Conservation (phyloP, 139 green algal species). For the Haematococcus sp. region DNA sequence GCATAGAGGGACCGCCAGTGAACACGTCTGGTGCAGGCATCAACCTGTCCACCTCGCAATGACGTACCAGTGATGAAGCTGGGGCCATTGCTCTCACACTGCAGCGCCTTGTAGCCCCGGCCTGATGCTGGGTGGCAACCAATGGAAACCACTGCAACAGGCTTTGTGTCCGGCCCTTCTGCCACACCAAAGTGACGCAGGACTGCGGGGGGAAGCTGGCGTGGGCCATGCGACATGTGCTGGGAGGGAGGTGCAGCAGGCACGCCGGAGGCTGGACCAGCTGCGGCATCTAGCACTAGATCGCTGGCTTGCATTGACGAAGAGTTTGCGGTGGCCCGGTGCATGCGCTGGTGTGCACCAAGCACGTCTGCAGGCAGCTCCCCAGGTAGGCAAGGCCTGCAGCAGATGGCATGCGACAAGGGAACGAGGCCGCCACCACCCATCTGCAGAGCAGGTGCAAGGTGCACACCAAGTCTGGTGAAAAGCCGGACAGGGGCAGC, state of each 20-base stretch:
- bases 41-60: background rate
- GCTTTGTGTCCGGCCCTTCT: background rate
- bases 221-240: too few species aligned
- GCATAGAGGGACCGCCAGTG: too few species aligned
- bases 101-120: constrained; percentile 22
- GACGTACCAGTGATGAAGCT: constrained; percentile 50
- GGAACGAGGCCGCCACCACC: constrained; percentile 64
- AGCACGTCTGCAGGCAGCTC: constrained; percentile 35
- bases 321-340: too few species aligned
- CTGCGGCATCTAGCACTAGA: too few species aligned
- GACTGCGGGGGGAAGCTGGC: background rate
- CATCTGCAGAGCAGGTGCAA: constrained; percentile 17
- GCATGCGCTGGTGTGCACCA: background rate
- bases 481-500: too few species aligned
- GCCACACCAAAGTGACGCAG: background rate
- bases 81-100: constrained; percentile 44
- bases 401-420: constrained; percentile 71
- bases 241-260: too few species aligned
- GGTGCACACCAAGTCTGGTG: too few species aligned
- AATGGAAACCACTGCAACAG: constrained; percentile 63
- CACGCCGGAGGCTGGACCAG: too few species aligned
- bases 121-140: constrained; percentile 61
- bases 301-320: too few species aligned
- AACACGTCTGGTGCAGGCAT: too few species aligned
- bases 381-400: constrained; percentile 63